These are phyloP conservation scores for Akebia trifoliata DNA, from an alignment of 164 flowering plant species.

Conservation along the genomic window DNA sequence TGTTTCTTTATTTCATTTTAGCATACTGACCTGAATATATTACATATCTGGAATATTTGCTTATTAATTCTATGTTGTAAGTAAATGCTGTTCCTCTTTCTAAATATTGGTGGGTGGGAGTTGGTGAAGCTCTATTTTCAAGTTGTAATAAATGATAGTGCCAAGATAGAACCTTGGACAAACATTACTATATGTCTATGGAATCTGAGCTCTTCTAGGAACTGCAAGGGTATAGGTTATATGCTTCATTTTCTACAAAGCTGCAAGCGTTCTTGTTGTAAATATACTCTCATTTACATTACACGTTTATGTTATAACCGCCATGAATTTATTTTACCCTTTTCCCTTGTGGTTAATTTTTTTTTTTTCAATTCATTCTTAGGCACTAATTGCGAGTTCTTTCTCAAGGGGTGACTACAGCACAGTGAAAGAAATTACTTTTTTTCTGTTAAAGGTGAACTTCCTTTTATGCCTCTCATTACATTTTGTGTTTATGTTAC, in stretches of 20 bases:
- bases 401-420: slow-evolving; percentile 62
- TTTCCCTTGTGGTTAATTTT: background rate
- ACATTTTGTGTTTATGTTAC: background rate
- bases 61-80: background rate
- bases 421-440: slow-evolving; percentile 53
- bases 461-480: background rate
- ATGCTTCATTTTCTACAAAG: too few relatives aligned
- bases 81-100: background rate
- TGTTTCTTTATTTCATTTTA: too few relatives aligned
- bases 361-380: slow-evolving; percentile 6
- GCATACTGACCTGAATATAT: too few relatives aligned
- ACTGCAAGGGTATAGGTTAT: too few relatives aligned
- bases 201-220: too few relatives aligned
- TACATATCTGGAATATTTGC: too few relatives aligned
- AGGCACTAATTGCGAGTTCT: slow-evolving; percentile 84
- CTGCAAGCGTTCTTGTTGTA: too few relatives aligned
- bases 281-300: too few relatives aligned
- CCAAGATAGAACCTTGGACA: too few relatives aligned
- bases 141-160: too few relatives aligned
- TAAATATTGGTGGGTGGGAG: background rate
- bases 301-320: too few relatives aligned
- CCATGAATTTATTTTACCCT: background rate
- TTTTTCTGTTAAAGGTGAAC: slow-evolving; percentile 61
- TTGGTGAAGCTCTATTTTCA: background rate
- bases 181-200: too few relatives aligned